Evolutionary conservation across 352 stramenopile species (phyloP).

Genomic region (Phytophthora sp.): DNA sequence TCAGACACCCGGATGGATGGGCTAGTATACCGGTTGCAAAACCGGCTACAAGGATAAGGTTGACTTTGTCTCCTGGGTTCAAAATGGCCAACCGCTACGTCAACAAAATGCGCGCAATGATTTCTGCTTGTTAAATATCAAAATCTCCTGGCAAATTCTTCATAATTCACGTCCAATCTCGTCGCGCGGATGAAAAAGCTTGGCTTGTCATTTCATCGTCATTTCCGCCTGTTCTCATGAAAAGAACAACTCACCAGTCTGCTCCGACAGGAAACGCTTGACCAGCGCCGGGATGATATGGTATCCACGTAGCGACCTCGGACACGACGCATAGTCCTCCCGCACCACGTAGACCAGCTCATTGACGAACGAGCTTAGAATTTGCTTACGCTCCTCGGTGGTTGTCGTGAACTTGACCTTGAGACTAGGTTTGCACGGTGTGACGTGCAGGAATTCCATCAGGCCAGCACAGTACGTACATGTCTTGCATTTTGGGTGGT

Average conservation of each 20-base stretch:
- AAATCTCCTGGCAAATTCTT: constrained; percentile 13
- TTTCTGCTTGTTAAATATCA: constrained; percentile 23
- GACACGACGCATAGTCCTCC: constrained; percentile 39
- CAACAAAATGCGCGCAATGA: background rate
- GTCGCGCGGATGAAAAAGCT: background rate
- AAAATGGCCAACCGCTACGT: background rate
- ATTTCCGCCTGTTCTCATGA: constrained; percentile 32
- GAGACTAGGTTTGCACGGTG: constrained; percentile 48
- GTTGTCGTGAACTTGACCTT: constrained; percentile 58
- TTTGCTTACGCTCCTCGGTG: constrained; percentile 49
- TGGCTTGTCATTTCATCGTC: background rate
- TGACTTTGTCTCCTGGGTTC: background rate
- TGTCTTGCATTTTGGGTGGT: constrained; percentile 47
- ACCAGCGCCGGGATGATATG: constrained; percentile 54
- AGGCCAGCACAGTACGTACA: constrained; percentile 59
- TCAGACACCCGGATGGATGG: background rate
- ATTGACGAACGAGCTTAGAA: constrained; percentile 54
- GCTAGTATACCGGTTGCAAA: background rate
- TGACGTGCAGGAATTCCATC: constrained; percentile 49
- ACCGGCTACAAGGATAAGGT: background rate
- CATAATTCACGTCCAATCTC: constrained; percentile 2
- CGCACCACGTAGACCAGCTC: constrained; percentile 40
- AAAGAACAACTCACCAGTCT: constrained; percentile 57
- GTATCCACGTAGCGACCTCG: constrained; percentile 43
- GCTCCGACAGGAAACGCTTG: constrained; percentile 54